A percentile compares a stretch with the other conserved stretches of the same genome.
phyloP scores from a whole-genome alignment of 164 flowering plant species.

The Nelumbo lutea region DNA sequence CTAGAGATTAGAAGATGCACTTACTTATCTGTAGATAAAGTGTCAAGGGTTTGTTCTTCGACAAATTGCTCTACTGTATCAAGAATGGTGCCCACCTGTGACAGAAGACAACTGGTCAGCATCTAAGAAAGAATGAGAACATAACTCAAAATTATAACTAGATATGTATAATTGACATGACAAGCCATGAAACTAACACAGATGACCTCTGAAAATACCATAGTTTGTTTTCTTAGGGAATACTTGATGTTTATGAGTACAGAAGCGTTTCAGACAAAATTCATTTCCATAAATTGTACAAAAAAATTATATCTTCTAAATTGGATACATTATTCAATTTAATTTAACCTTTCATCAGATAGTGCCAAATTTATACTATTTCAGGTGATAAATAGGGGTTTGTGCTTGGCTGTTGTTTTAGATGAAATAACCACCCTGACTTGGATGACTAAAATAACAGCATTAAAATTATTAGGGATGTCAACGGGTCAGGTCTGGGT shows the following conservation, averaged over 20 bases:
- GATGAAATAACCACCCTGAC: too few relatives aligned
- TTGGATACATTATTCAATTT: not conserved
- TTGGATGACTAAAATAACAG: too few relatives aligned
- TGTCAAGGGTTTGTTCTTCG: slow-evolving; percentile 54
- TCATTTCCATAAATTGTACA: not conserved
- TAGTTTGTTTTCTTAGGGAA: too few relatives aligned
- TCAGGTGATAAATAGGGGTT: not conserved
- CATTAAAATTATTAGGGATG: too few relatives aligned
- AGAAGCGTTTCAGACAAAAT: not conserved
- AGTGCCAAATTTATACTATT: not conserved
- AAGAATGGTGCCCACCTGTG: slow-evolving; percentile 52
- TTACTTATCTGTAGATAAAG: slow-evolving; percentile 45
- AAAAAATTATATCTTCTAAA: too few relatives aligned
- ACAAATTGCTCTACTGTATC: slow-evolving; percentile 61
- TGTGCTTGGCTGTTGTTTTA: too few relatives aligned
- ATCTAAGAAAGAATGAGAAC: not conserved
- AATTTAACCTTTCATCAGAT: not conserved
- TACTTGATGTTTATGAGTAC: not conserved
- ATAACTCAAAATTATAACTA: not conserved
- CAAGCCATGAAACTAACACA: not conserved
- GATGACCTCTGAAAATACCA: too few relatives aligned
- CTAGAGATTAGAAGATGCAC: slow-evolving; percentile 17
- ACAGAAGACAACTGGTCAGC: not conserved
- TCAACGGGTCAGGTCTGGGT: too few relatives aligned
- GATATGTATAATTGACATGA: not conserved